A percentile compares a stretch with the other conserved stretches of the same genome.
These are phyloP conservation scores for Paramarasmius palmivorus DNA, from an alignment of 1,284 basidiomycete genomes.

Conservation along the genomic window DNA sequence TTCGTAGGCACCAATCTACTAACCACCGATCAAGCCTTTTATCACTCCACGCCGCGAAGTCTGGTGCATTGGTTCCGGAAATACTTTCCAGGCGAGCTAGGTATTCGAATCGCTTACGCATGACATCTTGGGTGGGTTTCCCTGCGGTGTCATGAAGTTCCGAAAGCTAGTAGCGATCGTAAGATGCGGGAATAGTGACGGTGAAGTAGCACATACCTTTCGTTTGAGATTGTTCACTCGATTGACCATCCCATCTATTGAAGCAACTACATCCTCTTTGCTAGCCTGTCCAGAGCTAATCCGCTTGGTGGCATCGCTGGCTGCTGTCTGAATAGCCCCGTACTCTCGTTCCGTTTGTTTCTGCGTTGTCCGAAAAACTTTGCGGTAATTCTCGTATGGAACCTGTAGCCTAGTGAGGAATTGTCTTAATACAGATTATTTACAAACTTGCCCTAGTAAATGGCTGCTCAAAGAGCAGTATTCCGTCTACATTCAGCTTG, in stretches of 20 bases:
- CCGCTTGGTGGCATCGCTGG: constrained; percentile 55
- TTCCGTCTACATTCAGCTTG: constrained; percentile 71
- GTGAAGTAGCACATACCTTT: constrained; percentile 55
- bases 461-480: constrained; percentile 87
- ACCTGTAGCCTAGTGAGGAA: constrained; percentile 48
- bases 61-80: constrained; percentile 49
- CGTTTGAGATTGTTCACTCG: constrained; percentile 77
- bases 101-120: constrained; percentile 73
- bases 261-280: constrained; percentile 54
- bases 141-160: constrained; percentile 69
- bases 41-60: constrained; percentile 77
- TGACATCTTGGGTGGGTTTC: constrained; percentile 67
- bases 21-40: constrained; percentile 87
- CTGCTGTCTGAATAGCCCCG: constrained; percentile 53
- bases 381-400: constrained; percentile 85
- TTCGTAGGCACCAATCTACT: constrained; percentile 87
- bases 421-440: constrained; percentile 15
- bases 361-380: constrained; percentile 78
- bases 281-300: constrained; percentile 37
- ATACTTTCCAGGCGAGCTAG: constrained; percentile 61
- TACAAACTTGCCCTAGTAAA: constrained; percentile 64
- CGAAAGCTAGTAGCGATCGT: constrained; percentile 48
- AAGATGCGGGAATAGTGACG: constrained; percentile 13
- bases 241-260: constrained; percentile 75
- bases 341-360: constrained; percentile 81